Evolutionary conservation across 495 filamentous ascomycete genomes (phyloP), one percentile per base, ranked within the genome.

Genomic region (Lindgomyces ingoldianus): DNA sequence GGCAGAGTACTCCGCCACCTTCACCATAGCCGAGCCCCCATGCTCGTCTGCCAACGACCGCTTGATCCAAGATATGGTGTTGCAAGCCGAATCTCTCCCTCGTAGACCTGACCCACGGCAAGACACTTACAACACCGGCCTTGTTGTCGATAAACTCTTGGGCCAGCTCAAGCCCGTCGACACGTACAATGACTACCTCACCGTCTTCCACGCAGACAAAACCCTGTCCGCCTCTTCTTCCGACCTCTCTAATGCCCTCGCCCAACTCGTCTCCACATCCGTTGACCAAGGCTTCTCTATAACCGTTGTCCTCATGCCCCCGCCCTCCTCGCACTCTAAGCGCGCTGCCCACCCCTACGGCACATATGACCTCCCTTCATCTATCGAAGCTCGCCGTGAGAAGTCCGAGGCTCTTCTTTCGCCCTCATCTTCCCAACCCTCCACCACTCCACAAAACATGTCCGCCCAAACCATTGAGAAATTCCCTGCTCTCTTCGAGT

Each of bases 251-350:
- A 19, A 25, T 11, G 19, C 24, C 16, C 22, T 58, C 29, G 21
- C 45, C 33, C 9, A 53, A 18, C 27, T 44, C 0, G 12, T 57
- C 45, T 22, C 21, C 25, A 14, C 54, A 22, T 41, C 57, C 12
- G 21, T 50, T 48, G 19, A 47, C 44, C 33, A 45, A 18, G 55
- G 52, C 54, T 67, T 48, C 50, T 52, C 64, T 4, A 16, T 71
- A 21, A 71, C 63, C 25, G 51, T 74, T 22, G 62, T 71, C 29
- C 51, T 74, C 33, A 71, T 71, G 62, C 72, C 70, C 12, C 66
- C 62, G 14, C 57, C 67, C n/a, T 25, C 65, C 26, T 22, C 47
- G n/a, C 25, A 53, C 46, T 19, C 36, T 21, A 74, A 72, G 52
- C 57, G 57, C 57, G 19, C 62, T 10, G 45, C 52, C 27, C 47